Percentiles rank a stretch among this genome's conserved stretches.
phyloP scores from a whole-genome alignment of 163 green algal genomes.

The Prototheca cutis region DNA sequence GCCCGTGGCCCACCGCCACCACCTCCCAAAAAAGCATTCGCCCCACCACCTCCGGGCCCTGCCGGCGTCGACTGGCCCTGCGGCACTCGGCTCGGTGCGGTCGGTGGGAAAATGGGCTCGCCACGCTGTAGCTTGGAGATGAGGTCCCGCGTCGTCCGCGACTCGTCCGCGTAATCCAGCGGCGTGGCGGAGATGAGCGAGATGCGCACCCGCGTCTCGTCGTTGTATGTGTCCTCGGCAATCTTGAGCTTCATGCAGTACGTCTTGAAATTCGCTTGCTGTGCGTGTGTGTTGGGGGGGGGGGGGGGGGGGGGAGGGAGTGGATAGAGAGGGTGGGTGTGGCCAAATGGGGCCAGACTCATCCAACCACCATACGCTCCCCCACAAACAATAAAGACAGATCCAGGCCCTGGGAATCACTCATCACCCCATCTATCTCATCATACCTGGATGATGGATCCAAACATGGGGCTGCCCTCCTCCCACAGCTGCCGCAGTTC shows the following conservation, averaged over 20 bases:
- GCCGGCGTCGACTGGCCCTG: neutral
- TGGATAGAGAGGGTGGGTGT: no score
- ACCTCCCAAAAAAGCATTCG: neutral
- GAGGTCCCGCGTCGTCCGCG: neutral
- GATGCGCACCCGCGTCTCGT: slow-evolving; percentile 62
- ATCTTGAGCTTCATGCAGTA: slow-evolving; percentile 67
- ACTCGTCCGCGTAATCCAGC: neutral
- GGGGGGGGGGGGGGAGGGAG: no score
- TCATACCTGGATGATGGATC: neutral
- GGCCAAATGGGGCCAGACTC: no score
- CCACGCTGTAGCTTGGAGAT: neutral
- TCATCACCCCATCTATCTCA: neutral
- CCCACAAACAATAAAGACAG: no score
- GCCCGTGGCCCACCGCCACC: neutral
- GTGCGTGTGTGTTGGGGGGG: no score
- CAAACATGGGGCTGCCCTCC: slow-evolving; percentile 5
- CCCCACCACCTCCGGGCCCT: neutral
- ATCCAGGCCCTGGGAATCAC: no score
- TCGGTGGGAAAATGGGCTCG: neutral
- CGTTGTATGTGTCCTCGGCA: slow-evolving; percentile 74
- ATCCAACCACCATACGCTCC: no score
- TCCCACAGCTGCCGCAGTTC: slow-evolving; percentile 27
- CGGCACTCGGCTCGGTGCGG: neutral
- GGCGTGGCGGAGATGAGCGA: slow-evolving; percentile 1
- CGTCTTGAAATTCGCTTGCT: slow-evolving; percentile 30